Evolutionary conservation across 129 eudicot species (phyloP), one percentile per base, ranked within the genome.

Genomic region (Ambrosia artemisiifolia): DNA sequence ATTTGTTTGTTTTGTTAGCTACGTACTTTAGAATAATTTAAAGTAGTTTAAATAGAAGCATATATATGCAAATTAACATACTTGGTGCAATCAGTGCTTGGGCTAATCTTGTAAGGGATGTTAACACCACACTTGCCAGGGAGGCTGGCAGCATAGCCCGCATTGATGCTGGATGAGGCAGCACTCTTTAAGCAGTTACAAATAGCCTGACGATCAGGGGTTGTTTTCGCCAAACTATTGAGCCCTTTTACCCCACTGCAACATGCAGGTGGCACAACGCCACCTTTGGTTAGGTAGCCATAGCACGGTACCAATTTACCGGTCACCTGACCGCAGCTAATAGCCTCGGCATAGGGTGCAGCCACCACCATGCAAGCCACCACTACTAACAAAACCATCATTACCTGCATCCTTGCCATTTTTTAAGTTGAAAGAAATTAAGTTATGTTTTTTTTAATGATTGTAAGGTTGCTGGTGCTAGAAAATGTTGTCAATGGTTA

Each of bases 21-120:
- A 9, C 28, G 28, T 24, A 24, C 60, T n/a, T n/a, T 8, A 7
- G 9, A 17, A 7, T 7, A 54, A 5, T n/a, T 3, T n/a, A 63
- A 63, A 17, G 11, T 6, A 8, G 3, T 51, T 17, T 33, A 62
- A 34, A 62, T 62, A 62, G 30, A 62, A 62, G 43, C 47, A 33
- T 62, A 4, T 62, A 42, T 19, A 0, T 42, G 9, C 9, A 10
- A 40, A 7, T 7, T 40, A 17, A 32, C 75, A 38, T 78, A 82
- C 86, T 12, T 53, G 77, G 49, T 4, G 76, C 86, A 82, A 65
- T 82, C 83, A 1, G 80, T 78, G 77, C 11, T 20, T 14, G 79
- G 79, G 84, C 84, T 83, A 32, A 83, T 79, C 48, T 49, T 36
- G 67, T 75, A 72, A n/a, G 82, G 82, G 55, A 72, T 33, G 11